Evolutionary conservation across 441 rosid genomes (phyloP).

Genomic region (Pelargonium australe): DNA sequence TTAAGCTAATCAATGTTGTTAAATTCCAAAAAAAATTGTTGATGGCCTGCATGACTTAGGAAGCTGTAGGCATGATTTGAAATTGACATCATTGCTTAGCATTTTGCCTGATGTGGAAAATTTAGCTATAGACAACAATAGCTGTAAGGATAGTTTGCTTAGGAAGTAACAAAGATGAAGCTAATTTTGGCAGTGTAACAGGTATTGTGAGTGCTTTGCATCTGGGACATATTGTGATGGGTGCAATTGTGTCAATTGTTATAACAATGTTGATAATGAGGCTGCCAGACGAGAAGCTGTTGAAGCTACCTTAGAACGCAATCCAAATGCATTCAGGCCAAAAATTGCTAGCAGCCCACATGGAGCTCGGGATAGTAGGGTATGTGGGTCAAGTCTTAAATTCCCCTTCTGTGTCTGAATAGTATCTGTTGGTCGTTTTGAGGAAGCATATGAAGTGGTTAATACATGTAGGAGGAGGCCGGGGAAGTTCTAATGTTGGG

Average conservation of each 20-base stretch:
- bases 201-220: constrained; percentile 98
- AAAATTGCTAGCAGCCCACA: constrained; percentile 87
- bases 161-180: constrained; percentile 14
- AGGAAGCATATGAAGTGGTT: not conserved
- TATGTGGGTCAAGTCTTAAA: constrained; percentile 20
- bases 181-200: constrained; percentile 24
- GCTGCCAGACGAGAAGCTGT: constrained; percentile 68
- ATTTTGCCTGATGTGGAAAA: not conserved
- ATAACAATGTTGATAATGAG: constrained; percentile 80
- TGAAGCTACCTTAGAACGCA: constrained; percentile 53
- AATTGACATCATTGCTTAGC: too few relatives aligned
- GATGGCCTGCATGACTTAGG: too few relatives aligned
- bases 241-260: constrained; percentile 86
- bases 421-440: too few relatives aligned
- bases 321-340: constrained; percentile 90
- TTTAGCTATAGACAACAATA: not conserved
- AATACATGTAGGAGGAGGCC: constrained; percentile 54
- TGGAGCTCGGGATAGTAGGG: constrained; percentile 53
- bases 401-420: constrained; percentile 16
- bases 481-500: constrained; percentile 47
- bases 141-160: not conserved
- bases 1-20: too few relatives aligned
- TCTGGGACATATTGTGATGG: constrained; percentile 87
- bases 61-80: too few relatives aligned
- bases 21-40: too few relatives aligned